phyloP scores from a whole-genome alignment of 1,284 basidiomycete genomes.

The Ustanciosporium gigantosporum region DNA sequence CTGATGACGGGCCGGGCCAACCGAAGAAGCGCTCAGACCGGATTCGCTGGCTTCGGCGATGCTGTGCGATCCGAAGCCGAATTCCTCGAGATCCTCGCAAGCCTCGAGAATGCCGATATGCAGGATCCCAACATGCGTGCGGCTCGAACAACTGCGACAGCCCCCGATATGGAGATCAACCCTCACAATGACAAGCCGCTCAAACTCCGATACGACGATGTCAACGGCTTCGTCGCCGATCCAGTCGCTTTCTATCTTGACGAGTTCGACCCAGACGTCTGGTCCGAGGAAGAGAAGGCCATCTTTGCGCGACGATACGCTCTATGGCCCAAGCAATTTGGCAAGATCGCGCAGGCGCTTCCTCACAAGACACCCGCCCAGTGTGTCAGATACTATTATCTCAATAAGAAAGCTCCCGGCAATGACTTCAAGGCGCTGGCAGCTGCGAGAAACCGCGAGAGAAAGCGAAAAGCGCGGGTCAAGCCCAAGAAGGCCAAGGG shows the following conservation, averaged over 20 bases:
- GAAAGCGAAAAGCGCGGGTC: constrained; percentile 53
- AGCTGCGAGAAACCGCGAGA: constrained; percentile 52
- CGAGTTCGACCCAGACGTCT: constrained; percentile 63
- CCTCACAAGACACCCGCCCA: constrained; percentile 84
- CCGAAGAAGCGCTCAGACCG: constrained; percentile 37
- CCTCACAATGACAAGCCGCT: constrained; percentile 67
- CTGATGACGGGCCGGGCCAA: constrained; percentile 36
- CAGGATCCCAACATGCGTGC: constrained; percentile 88
- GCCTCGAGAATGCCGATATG: constrained; percentile 85
- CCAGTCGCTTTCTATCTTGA: constrained; percentile 69
- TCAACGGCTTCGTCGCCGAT: constrained; percentile 78
- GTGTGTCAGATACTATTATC: constrained; percentile 91
- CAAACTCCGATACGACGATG: constrained; percentile 73
- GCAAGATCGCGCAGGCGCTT: constrained; percentile 76
- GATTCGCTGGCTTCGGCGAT: constrained; percentile 70
- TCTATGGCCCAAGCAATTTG: constrained; percentile 89
- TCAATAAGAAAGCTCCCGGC: constrained; percentile 77
- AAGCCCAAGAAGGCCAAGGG: constrained; percentile 60
- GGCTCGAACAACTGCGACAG: constrained; percentile 79
- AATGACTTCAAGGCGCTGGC: constrained; percentile 57
- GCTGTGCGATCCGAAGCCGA: constrained; percentile 92
- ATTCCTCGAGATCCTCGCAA: constrained; percentile 94
- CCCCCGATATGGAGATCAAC: constrained; percentile 86
- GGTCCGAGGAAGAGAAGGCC: constrained; percentile 83
- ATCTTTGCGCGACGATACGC: constrained; percentile 82